Evolutionary conservation across 805 yeast genomes (phyloP).

Genomic region (Ogataea dorogensis): DNA sequence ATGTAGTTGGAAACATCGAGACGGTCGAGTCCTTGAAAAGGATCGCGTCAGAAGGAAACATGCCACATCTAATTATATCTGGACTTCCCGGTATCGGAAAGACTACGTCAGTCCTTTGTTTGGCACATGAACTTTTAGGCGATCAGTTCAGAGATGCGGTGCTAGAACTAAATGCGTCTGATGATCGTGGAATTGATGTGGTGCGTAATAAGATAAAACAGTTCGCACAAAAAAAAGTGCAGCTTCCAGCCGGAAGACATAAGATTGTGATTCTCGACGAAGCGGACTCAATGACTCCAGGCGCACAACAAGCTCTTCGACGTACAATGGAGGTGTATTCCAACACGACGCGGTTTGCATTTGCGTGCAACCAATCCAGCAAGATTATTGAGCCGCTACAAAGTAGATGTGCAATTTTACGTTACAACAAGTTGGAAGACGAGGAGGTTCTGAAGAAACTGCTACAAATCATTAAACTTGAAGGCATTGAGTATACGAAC

Average conservation of each 20-base stretch:
- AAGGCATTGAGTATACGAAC: conserved; percentile 73
- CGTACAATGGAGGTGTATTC: conserved; percentile 97
- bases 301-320: conserved; percentile 92
- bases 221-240: conserved; percentile 92
- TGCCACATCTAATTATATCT: conserved; percentile 95
- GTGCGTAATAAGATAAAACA: conserved; percentile 92
- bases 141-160: conserved; percentile 69
- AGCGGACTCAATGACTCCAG: conserved; percentile 97
- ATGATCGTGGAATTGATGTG: conserved; percentile 96
- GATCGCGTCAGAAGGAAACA: conserved; percentile 89
- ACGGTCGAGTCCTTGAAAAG: conserved; percentile 80
- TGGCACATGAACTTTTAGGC: conserved; percentile 82
- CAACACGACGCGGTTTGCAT: conserved; percentile 96
- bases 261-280: conserved; percentile 92
- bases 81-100: conserved; percentile 98
- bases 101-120: conserved; percentile 89
- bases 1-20: conserved; percentile 91
- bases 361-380: conserved; percentile 92
- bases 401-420: conserved; percentile 90
- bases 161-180: conserved; percentile 91
- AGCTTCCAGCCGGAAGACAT: conserved; percentile 83
- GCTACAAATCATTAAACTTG: conserved; percentile 65
- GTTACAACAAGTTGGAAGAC: conserved; percentile 79
- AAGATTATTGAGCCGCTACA: conserved; percentile 97
- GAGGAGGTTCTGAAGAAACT: conserved; percentile 80